Evolutionary conservation across 257 asterid genomes (phyloP).

Genomic region (Capsicum pubescens): DNA sequence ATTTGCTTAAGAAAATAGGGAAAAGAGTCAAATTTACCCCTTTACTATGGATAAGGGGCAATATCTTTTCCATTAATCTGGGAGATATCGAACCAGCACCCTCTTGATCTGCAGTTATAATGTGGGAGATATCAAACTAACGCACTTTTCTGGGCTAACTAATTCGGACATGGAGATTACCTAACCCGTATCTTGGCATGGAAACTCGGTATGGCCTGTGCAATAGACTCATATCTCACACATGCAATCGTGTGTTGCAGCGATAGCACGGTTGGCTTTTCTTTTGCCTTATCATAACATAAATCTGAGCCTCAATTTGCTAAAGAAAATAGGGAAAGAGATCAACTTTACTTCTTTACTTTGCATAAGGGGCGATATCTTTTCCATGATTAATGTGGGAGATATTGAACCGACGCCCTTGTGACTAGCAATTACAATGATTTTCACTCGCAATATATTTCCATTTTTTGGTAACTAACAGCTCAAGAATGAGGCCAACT

Average conservation of each 20-base stretch:
- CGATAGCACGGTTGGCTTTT: conserved; percentile 26
- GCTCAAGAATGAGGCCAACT: background rate
- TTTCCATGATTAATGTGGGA: background rate
- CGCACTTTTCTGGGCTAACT: too few species aligned
- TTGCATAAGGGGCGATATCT: background rate
- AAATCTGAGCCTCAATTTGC: background rate
- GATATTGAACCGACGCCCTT: background rate
- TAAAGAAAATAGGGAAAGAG: background rate
- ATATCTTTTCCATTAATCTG: background rate
- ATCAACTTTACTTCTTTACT: background rate
- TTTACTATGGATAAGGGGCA: background rate
- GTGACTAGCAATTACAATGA: background rate
- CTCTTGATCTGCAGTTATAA: background rate
- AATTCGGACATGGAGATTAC: too few species aligned
- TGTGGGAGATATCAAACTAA: too few species aligned
- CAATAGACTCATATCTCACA: background rate
- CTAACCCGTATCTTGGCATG: too few species aligned
- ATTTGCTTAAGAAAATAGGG: background rate
- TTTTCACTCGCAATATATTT: background rate
- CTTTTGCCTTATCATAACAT: background rate
- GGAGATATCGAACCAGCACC: background rate
- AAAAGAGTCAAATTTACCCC: background rate
- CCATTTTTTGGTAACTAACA: background rate
- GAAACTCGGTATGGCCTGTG: too few species aligned
- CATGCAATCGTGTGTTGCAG: conserved; percentile 22